Evolutionary conservation across 306 rosid species (phyloP).

Genomic region (Malus orientalis): DNA sequence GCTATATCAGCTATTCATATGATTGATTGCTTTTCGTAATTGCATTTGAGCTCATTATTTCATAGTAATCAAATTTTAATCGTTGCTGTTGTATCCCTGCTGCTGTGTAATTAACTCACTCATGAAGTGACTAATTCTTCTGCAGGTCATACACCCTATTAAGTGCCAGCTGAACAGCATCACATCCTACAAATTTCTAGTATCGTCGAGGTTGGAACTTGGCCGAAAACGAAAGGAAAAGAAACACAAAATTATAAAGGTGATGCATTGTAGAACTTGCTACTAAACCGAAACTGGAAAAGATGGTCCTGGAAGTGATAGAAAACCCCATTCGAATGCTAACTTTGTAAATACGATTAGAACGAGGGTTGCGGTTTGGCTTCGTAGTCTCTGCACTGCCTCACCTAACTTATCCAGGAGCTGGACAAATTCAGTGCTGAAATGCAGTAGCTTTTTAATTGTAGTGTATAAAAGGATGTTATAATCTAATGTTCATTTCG

Average conservation of each 20-base stretch:
- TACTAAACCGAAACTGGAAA: neutral
- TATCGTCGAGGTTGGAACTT: neutral
- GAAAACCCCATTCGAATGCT: neutral
- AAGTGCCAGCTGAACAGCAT: neutral
- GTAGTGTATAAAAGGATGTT: neutral
- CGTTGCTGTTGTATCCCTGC: neutral
- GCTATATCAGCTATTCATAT: neutral
- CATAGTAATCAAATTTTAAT: neutral
- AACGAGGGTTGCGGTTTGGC: neutral
- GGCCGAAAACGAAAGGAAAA: neutral
- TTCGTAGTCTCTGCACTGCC: neutral
- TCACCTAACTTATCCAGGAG: neutral
- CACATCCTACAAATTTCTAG: neutral
- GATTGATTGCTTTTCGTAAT: neutral
- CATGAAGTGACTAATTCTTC: neutral
- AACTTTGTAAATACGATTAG: neutral
- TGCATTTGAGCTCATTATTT: neutral
- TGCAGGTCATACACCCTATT: neutral
- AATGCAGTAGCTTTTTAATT: neutral
- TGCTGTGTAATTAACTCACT: neutral
- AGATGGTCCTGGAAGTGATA: neutral
- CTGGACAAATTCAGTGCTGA: neutral
- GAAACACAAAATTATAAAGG: neutral
- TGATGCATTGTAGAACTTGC: neutral
- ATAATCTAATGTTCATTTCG: neutral